Conservation (phyloP, 2,329 filamentous ascomycete species). For the Clonostachys chloroleuca region DNA sequence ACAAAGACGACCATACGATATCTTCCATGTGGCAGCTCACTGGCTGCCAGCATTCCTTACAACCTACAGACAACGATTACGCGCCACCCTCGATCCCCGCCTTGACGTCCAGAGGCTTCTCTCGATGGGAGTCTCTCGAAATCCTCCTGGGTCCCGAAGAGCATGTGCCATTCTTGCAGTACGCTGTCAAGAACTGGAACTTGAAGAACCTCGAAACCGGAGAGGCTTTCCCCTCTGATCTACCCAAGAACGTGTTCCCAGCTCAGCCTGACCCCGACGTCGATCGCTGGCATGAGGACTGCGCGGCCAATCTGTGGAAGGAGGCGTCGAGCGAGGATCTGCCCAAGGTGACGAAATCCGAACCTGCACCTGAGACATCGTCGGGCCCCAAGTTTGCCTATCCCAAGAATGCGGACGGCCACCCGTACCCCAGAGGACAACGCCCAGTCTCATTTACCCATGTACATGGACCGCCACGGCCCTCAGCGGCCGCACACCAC, state of each 20-base stretch:
- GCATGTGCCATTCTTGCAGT: slow-evolving; percentile 79
- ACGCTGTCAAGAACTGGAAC: slow-evolving; percentile 72
- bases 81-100: slow-evolving; percentile 75
- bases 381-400: slow-evolving; percentile 30
- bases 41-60: slow-evolving; percentile 84
- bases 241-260: slow-evolving; percentile 64
- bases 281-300: slow-evolving; percentile 78
- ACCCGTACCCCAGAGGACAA: neutral
- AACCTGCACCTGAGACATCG: slow-evolving; percentile 11
- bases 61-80: slow-evolving; percentile 71
- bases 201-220: slow-evolving; percentile 73
- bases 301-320: slow-evolving; percentile 64
- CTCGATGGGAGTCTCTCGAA: slow-evolving; percentile 91
- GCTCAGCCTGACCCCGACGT: slow-evolving; percentile 71
- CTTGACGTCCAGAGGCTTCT: slow-evolving; percentile 78
- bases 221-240: slow-evolving; percentile 56
- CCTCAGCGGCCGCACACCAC: slow-evolving; percentile 1
- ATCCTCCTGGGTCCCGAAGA: slow-evolving; percentile 82
- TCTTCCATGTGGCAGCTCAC: slow-evolving; percentile 91
- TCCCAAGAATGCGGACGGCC: neutral
- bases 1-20: slow-evolving; percentile 67
- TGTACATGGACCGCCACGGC: slow-evolving; percentile 17
- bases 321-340: slow-evolving; percentile 44
- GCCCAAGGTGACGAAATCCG: slow-evolving; percentile 14
- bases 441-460: slow-evolving; percentile 33